Evolutionary conservation across 345 rosid genomes (phyloP).

Genomic region (Zanthoxylum bungeanum): DNA sequence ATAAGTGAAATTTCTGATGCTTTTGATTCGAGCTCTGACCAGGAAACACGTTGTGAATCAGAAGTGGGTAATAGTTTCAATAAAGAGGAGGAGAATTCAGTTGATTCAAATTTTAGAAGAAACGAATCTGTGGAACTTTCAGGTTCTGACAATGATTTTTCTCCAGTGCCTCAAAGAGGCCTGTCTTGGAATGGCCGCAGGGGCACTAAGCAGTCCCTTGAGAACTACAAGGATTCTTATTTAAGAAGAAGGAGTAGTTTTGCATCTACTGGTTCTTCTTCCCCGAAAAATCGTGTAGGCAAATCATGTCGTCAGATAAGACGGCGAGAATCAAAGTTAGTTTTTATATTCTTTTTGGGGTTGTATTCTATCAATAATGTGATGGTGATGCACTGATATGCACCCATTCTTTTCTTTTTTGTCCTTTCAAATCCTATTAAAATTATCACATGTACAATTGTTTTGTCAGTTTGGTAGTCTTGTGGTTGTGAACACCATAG

Average conservation of each 20-base stretch:
- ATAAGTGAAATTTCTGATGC: conserved; percentile 60
- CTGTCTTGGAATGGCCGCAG: conserved; percentile 84
- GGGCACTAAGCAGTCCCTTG: conserved; percentile 46
- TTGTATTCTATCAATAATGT: neutral
- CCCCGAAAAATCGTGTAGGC: conserved; percentile 54
- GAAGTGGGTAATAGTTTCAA: conserved; percentile 31
- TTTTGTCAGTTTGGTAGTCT: neutral
- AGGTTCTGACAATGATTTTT: conserved; percentile 43
- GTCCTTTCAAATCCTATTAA: neutral
- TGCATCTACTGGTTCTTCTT: conserved; percentile 43
- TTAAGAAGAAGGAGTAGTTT: conserved; percentile 48
- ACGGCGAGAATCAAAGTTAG: conserved; percentile 66
- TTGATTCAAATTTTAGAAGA: conserved; percentile 33
- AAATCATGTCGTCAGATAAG: conserved; percentile 78
- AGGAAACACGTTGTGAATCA: conserved; percentile 43
- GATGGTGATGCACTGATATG: too few relatives aligned
- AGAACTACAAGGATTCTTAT: conserved; percentile 50
- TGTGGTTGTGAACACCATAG: neutral
- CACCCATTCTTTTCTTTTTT: neutral
- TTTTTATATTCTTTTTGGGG: conserved; percentile 10
- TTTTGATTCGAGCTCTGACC: conserved; percentile 75
- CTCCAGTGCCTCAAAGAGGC: conserved; percentile 40
- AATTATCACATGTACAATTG: neutral
- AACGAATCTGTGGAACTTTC: conserved; percentile 38
- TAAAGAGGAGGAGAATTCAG: conserved; percentile 36